Base-by-base conservation (phyloP, 176 grass and related monocot genomes). In the Echinochloa phyllopogon region DNA sequence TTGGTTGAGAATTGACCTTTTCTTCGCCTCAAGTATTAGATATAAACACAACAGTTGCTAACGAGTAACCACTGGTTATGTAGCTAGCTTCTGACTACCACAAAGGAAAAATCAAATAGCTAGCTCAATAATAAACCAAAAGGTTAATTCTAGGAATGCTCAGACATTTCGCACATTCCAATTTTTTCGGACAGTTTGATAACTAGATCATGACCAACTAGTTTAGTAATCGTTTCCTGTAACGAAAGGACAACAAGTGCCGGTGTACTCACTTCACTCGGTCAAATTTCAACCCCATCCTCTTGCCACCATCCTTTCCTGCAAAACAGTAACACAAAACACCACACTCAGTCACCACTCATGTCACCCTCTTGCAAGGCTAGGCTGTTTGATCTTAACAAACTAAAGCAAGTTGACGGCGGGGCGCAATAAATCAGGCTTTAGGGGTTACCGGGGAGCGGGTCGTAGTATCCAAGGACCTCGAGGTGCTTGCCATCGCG, bases 281-380 rank as follows among this genome's bases (percentile, higher is more conserved):
- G 41, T 97, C 89, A 42, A 94, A 94, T 64, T 92, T 92, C n/a
- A 94, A 55, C 16, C 91, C 89, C 87, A 92, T 94, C n/a, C 87
- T 90, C 89, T 92, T 94, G 59, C 83, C 83, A 52, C 85, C 92
- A 66, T 94, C 92, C 59, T 94, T 64, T 77, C 90, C 90, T 88
- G 84, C 33, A 80, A 76, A 42, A 68, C 20, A 24, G 3, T 8
- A 38, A 76, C 40, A 78, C 3, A 68, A 43, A 44, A 64, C 3
- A 70, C 5, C 10, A 78, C 6, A 42, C 3, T 41, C 3, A 63
- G 55, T 18, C 50, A 87, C 5, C 41, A 12, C 7, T 11, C 76
- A 29, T 63, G 9, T 1, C 13, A 5, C 24, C 27, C 70, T 3
- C 3, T 52, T 12, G 15, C 2, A 47, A 4, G 42, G 23, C 16